Evolutionary conservation across 768 basidiomycete genomes (phyloP).

Genomic region (Cystobasidium onofrii): DNA sequence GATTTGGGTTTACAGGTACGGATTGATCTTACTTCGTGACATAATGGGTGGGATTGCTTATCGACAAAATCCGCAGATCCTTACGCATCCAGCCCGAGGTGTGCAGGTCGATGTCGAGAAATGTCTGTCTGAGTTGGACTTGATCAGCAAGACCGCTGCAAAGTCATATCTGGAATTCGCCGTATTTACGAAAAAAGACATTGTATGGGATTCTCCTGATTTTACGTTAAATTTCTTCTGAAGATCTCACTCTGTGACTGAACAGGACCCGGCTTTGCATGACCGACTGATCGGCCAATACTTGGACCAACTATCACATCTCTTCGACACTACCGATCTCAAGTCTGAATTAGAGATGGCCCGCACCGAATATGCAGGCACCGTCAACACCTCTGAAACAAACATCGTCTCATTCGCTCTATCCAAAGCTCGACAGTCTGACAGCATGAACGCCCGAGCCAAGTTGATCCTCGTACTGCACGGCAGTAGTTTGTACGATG

Average conservation of each 20-base stretch:
- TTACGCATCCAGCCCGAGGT: constrained; percentile 36
- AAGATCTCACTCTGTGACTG: not conserved
- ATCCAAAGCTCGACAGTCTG: not conserved
- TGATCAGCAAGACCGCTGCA: constrained; percentile 30
- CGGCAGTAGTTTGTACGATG: constrained; percentile 51
- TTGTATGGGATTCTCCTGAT: no score
- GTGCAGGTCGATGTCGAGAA: constrained; percentile 36
- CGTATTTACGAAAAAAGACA: constrained; percentile 32
- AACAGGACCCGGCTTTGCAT: constrained; percentile 32
- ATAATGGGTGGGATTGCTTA: not conserved
- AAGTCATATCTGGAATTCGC: constrained; percentile 35
- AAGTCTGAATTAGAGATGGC: not conserved
- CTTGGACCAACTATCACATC: constrained; percentile 26
- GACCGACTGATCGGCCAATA: constrained; percentile 38
- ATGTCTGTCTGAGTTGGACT: constrained; percentile 33
- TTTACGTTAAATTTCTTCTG: no score
- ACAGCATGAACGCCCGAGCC: constrained; percentile 33
- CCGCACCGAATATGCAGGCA: constrained; percentile 1
- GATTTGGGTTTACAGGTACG: constrained; percentile 33
- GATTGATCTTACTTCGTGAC: not conserved
- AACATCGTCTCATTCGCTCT: constrained; percentile 1
- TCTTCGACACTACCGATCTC: constrained; percentile 9
- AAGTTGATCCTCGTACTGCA: constrained; percentile 23
- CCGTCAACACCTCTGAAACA: not conserved
- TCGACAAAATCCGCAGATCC: constrained; percentile 15